These are phyloP conservation scores for Metschnikowia cerradonensis DNA, from an alignment of 805 yeast species.

Conservation along the genomic window DNA sequence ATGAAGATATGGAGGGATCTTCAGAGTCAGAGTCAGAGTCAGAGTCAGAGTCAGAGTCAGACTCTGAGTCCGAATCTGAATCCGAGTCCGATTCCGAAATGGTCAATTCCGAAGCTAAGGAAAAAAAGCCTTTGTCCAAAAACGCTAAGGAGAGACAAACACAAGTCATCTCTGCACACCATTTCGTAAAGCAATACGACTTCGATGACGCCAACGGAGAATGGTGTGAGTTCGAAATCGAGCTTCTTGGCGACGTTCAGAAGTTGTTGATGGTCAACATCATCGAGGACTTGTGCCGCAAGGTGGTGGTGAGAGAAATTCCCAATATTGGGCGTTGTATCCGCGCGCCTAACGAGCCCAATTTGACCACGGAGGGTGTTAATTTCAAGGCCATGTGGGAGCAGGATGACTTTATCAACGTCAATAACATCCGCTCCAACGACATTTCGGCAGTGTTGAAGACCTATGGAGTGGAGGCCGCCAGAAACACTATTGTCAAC, in stretches of 20 bases:
- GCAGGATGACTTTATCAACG: conserved; percentile 87
- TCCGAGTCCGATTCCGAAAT: conserved; percentile 28
- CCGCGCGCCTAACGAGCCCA: conserved; percentile 58
- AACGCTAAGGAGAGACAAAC: conserved; percentile 80
- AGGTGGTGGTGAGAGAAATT: conserved; percentile 88
- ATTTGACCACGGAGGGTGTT: conserved; percentile 94
- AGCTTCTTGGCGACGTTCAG: conserved; percentile 79
- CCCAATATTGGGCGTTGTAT: conserved; percentile 90
- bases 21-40: conserved; percentile 38
- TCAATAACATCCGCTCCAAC: conserved; percentile 84
- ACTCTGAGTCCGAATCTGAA: conserved; percentile 34
- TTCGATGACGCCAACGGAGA: conserved; percentile 85
- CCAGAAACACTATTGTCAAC: conserved; percentile 92
- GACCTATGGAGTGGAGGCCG: conserved; percentile 98
- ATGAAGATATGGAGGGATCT: conserved; percentile 48
- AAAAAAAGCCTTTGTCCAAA: conserved; percentile 39
- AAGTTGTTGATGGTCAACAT: conserved; percentile 96
- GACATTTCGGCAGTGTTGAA: conserved; percentile 86
- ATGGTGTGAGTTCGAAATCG: conserved; percentile 90
- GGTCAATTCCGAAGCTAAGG: conserved; percentile 12
- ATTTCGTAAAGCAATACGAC: conserved; percentile 71
- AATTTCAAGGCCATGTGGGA: conserved; percentile 98
- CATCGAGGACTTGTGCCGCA: conserved; percentile 85
- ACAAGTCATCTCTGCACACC: conserved; percentile 70
- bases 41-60: conserved; percentile 30